Percentiles rank a stretch among this genome's conserved stretches.
Conservation (phyloP, 2,329 filamentous ascomycete genomes). For the Fusarium sp. region DNA sequence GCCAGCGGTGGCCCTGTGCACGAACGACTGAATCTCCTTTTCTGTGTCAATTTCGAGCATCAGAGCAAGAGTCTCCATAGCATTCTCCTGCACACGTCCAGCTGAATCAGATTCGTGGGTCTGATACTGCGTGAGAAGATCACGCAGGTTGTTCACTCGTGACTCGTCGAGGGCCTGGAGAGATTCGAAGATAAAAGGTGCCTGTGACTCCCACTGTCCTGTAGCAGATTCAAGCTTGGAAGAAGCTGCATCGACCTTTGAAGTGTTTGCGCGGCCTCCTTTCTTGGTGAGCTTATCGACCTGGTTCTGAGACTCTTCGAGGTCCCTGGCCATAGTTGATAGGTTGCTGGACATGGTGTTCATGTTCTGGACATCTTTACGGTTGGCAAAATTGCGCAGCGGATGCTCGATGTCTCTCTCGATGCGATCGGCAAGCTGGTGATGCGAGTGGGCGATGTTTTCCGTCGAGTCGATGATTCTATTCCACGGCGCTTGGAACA, state of each 20-base stretch:
- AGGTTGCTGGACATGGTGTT: slow-evolving; percentile 84
- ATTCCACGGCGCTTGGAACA: slow-evolving; percentile 91
- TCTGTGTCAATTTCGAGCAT: slow-evolving; percentile 87
- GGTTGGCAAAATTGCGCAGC: slow-evolving; percentile 77
- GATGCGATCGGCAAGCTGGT: slow-evolving; percentile 80
- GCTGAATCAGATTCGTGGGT: slow-evolving; percentile 92
- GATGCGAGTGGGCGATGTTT: slow-evolving; percentile 83
- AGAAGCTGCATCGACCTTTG: slow-evolving; percentile 79
- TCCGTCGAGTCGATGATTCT: slow-evolving; percentile 84
- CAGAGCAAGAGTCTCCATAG: slow-evolving; percentile 82
- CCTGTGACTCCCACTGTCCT: slow-evolving; percentile 91
- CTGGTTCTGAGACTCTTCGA: slow-evolving; percentile 85
- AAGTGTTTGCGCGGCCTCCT: slow-evolving; percentile 77
- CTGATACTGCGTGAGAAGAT: slow-evolving; percentile 90
- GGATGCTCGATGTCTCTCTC: slow-evolving; percentile 89
- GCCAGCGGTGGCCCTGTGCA: slow-evolving; percentile 55
- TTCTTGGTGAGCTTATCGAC: slow-evolving; percentile 85
- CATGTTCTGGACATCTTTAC: slow-evolving; percentile 83
- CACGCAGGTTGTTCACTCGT: slow-evolving; percentile 87
- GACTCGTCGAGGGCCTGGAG: slow-evolving; percentile 91
- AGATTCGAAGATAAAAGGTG: slow-evolving; percentile 93
- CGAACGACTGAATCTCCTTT: slow-evolving; percentile 84
- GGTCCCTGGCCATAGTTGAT: slow-evolving; percentile 79
- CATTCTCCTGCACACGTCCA: slow-evolving; percentile 76
- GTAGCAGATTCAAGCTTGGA: slow-evolving; percentile 79